A percentile compares a stretch with the other conserved stretches of the same genome.
phyloP scores from a whole-genome alignment of 371 early-diverging fungal species.

The Mortierella sp. region DNA sequence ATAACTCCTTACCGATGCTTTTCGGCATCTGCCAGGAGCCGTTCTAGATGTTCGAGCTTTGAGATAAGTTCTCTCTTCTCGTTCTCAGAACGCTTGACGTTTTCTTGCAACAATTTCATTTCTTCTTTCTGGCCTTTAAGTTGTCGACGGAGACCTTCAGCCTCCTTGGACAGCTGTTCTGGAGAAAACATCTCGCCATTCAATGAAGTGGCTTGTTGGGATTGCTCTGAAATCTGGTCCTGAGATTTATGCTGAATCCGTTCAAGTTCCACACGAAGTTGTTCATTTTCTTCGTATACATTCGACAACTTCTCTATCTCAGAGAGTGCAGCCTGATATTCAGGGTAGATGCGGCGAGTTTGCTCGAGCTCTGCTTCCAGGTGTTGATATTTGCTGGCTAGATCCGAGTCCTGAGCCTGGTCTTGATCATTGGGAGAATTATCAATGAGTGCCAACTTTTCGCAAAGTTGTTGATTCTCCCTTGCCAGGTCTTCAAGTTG shows the following conservation, averaged over 20 bases:
- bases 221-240: neutral
- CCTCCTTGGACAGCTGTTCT: conserved; percentile 33
- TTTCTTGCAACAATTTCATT: conserved; percentile 39
- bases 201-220: neutral
- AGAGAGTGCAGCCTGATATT: neutral
- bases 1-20: conserved; percentile 41
- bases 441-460: neutral
- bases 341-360: conserved; percentile 2
- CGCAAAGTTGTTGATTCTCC: conserved; percentile 16
- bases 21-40: conserved; percentile 27
- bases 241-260: conserved; percentile 7
- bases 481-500: conserved; percentile 2
- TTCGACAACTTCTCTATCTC: conserved; percentile 13
- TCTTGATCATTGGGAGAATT: neutral
- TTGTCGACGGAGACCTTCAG: conserved; percentile 43
- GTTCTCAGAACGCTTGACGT: conserved; percentile 28
- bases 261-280: conserved; percentile 16
- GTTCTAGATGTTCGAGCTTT: conserved; percentile 34
- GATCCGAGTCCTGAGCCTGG: neutral
- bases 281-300: conserved; percentile 17
- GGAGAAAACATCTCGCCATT: conserved; percentile 3
- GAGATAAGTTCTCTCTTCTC: conserved; percentile 27
- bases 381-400: neutral
- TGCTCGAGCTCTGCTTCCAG: conserved; percentile 20
- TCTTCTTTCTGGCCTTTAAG: conserved; percentile 42